Evolutionary conservation across 1,284 basidiomycete genomes (phyloP).

Genomic region (Hemileia vastatrix): DNA sequence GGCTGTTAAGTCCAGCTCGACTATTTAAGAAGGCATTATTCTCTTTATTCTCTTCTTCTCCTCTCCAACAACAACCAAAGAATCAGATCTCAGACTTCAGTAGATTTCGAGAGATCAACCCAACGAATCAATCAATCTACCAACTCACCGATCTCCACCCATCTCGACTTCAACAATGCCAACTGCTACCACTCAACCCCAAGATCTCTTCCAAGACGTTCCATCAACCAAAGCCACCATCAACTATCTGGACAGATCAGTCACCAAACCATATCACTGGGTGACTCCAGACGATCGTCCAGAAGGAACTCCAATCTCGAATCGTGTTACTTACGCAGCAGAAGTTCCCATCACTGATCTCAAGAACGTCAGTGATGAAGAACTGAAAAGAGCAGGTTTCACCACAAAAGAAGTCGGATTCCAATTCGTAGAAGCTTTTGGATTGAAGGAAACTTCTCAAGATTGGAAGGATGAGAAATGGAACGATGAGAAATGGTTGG

Average conservation of each 20-base stretch:
- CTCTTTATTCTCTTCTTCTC: no score
- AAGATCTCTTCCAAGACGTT: background rate
- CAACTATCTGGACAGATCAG: slow-evolving; percentile 31
- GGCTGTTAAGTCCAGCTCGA: no score
- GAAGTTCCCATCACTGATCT: slow-evolving; percentile 31
- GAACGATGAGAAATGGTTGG: slow-evolving; percentile 29
- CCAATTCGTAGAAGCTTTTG: slow-evolving; percentile 33
- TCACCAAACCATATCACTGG: slow-evolving; percentile 28
- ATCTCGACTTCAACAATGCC: background rate
- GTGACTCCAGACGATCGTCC: slow-evolving; percentile 20
- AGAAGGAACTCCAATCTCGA: slow-evolving; percentile 26
- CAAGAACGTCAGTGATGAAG: slow-evolving; percentile 18
- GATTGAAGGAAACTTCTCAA: slow-evolving; percentile 18
- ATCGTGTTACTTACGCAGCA: slow-evolving; percentile 26
- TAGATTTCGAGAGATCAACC: no score
- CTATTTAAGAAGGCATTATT: no score
- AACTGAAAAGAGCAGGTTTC: slow-evolving; percentile 27
- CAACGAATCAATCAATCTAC: no score
- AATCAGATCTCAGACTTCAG: no score
- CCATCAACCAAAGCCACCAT: slow-evolving; percentile 25
- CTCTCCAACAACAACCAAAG: no score
- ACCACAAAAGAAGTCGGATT: slow-evolving; percentile 30
- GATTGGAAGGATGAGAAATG: slow-evolving; percentile 30
- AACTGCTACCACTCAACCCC: background rate
- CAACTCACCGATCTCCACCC: background rate